Base-by-base conservation (phyloP, 2,329 filamentous ascomycete genomes). In the Calonectria pteridis region DNA sequence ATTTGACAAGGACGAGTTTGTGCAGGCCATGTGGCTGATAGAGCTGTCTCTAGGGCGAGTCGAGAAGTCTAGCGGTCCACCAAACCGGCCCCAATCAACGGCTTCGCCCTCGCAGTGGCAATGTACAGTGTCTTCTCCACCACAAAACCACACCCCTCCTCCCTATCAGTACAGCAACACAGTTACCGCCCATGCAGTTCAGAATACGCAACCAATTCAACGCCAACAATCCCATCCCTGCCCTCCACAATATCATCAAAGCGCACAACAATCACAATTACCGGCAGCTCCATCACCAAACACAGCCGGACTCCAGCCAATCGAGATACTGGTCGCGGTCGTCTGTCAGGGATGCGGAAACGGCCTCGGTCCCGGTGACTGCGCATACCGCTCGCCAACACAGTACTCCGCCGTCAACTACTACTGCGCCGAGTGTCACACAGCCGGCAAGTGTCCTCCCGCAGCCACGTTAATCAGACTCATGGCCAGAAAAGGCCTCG, bases 21-120 rank as follows among this genome's bases (percentile, higher is more conserved):
- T 79, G 5, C 73, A 77, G 40, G 77, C 77, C 20, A 77, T 81
- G 74, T 78, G 77, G 73, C 35, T 76, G 9, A 76, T 81, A 23
- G 75, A 79, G 29, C 20, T 67, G 5, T 69, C 72, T 14, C 73
- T 33, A 35, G 65, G 63, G n/a, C 53, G 69, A 26, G 73, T 37
- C 31, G 43, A 31, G 23, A 29, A 35, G 4, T 71, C 53, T 0
- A n/a, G 26, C 29, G 23, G 28, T 68, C 40, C 43, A 16, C 40
- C 23, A 55, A n/a, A 13, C 16, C 11, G 14, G 20, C 66, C 35
- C 14, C 64, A 46, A n/a, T 35, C 53, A 14, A 43, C 13, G 20
- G 10, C 16, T 40, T 6, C 63, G 2, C 26, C 35, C 3, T 20
- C 31, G 5, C 67, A 49, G 43, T 50, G 53, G 67, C 67, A 63